Base-by-base conservation (phyloP, 2,329 filamentous ascomycete genomes). In the Fusarium xylarioides region DNA sequence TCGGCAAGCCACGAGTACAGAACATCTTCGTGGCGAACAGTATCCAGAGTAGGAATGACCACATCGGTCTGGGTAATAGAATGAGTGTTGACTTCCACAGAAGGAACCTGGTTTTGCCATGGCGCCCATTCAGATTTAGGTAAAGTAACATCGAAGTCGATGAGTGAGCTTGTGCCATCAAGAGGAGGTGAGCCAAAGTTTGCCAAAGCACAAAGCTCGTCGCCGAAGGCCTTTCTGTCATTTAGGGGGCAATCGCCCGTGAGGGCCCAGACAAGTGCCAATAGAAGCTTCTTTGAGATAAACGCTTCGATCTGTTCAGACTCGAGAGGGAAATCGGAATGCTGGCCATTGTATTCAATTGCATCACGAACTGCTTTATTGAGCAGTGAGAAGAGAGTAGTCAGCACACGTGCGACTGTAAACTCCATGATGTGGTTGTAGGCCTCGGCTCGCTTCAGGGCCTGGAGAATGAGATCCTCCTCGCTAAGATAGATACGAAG, bases 391-490 rank as follows among this genome's bases (percentile, higher is more conserved):
- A 99, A 99, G 26, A 99, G 85, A 0, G 96, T 99, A 71, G 92
- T 96, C 40, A 99, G 88, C 9, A 94, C 95, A 63, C 96, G 93
- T 55, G 95, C 94, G 55, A 93, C 89, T 1, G 96, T 98, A 80
- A 96, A 99, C 76, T 98, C 94, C 96, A 99, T 99, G 80, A 99
- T 99, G 82, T 99, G 96, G 72, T 92, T 93, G 85, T 94, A 97
- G 72, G 89, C 88, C 77, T 90, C 88, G 8, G 95, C 95, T 80
- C 94, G 88, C 59, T 91, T 88, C 9, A 99, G 88, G 7, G 92
- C 93, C 71, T 92, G 91, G 34, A 91, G 84, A 47, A 98, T 91
- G 78, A 99, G 95, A 75, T 93, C 88, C 75, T 97, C 94, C 11
- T 89, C 91, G 1, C 88, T 92, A 57, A 99, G 85, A 77, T 94